These are phyloP conservation scores for Conticribra guillardii DNA, from an alignment of 108 stramenopile genomes.

Conservation along the genomic window DNA sequence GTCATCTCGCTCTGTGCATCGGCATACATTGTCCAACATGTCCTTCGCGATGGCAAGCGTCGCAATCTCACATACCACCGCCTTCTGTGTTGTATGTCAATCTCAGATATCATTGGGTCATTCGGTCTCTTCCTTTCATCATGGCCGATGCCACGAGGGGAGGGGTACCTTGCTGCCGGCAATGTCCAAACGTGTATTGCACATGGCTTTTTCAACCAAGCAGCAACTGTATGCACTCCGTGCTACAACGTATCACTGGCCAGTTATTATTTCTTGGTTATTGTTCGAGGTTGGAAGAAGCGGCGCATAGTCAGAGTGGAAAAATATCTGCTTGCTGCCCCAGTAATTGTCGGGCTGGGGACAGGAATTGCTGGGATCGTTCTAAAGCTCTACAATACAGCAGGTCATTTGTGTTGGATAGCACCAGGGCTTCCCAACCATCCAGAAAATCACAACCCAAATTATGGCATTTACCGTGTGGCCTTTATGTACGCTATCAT, in stretches of 20 bases:
- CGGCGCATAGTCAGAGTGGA: slow-evolving; percentile 5
- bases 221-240: slow-evolving; percentile 16
- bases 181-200: slow-evolving; percentile 22
- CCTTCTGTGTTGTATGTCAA: slow-evolving; percentile 12
- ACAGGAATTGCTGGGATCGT: not conserved
- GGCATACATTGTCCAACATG: slow-evolving; percentile 19
- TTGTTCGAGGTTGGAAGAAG: slow-evolving; percentile 19
- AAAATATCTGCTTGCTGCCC: slow-evolving; percentile 3
- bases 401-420: slow-evolving; percentile 24
- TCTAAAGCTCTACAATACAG: slow-evolving; percentile 9
- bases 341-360: slow-evolving; percentile 6
- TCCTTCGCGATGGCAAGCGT: slow-evolving; percentile 16
- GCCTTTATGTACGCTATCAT: slow-evolving; percentile 30
- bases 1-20: not conserved
- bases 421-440: slow-evolving; percentile 5
- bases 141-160: slow-evolving; percentile 19
- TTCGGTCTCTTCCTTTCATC: slow-evolving; percentile 11
- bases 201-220: slow-evolving; percentile 32
- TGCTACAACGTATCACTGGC: slow-evolving; percentile 16
- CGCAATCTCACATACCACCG: slow-evolving; percentile 15
- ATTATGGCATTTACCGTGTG: slow-evolving; percentile 26
- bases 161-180: slow-evolving; percentile 15
- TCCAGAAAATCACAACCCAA: slow-evolving; percentile 16
- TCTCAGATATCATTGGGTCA: slow-evolving; percentile 10
- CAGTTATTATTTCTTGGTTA: slow-evolving; percentile 17